phyloP scores from a whole-genome alignment of 495 filamentous ascomycete genomes.

The Podospora pseudocomata region DNA sequence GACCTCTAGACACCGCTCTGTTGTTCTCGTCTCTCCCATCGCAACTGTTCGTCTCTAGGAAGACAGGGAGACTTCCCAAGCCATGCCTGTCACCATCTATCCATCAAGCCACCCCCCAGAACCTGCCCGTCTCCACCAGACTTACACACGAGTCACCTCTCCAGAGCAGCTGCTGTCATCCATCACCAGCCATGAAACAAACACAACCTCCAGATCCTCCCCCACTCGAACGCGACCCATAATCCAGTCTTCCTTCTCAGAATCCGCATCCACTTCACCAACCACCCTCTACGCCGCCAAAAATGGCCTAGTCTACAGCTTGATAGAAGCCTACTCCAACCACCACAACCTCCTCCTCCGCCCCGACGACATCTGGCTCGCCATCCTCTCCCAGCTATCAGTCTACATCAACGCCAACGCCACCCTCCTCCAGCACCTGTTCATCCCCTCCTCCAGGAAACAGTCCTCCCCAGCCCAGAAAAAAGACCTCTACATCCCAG shows the following conservation, averaged over 20 bases:
- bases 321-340: slow-evolving; percentile 50
- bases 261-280: slow-evolving; percentile 18
- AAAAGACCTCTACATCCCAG: neutral
- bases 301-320: slow-evolving; percentile 52
- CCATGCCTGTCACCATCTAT: slow-evolving; percentile 26
- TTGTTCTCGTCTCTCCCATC: neutral
- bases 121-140: slow-evolving; percentile 6
- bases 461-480: slow-evolving; percentile 39
- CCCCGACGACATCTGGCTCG: slow-evolving; percentile 61
- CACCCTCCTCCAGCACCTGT: slow-evolving; percentile 40
- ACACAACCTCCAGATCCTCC: neutral
- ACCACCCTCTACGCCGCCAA: slow-evolving; percentile 34
- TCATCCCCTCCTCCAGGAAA: slow-evolving; percentile 31
- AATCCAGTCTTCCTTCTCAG: slow-evolving; percentile 34
- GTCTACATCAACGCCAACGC: slow-evolving; percentile 49
- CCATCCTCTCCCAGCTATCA: slow-evolving; percentile 54
- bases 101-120: slow-evolving; percentile 23
- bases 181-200: slow-evolving; percentile 22
- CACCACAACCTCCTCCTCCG: slow-evolving; percentile 55
- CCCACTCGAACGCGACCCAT: neutral
- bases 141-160: slow-evolving; percentile 21
- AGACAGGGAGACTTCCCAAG: neutral
- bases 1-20: neutral
- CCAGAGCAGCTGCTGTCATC: slow-evolving; percentile 22
- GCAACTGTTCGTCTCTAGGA: neutral